Base-by-base conservation (phyloP, 441 rosid genomes). In the Corymbia citriodora region DNA sequence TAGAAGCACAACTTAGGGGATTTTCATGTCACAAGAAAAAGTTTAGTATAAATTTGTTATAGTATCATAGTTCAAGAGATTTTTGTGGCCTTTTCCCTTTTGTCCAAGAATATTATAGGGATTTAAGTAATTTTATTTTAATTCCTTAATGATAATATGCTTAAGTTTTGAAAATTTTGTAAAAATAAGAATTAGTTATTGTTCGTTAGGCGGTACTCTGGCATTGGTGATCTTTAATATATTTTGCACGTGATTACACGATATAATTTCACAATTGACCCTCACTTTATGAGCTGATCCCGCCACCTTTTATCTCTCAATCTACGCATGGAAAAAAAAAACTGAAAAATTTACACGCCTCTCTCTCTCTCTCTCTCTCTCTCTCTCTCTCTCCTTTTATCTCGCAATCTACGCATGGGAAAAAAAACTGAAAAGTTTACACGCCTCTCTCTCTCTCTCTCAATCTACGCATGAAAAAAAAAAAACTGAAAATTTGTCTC, bases 351-450 rank as follows among this genome's bases (percentile, higher is more conserved):
- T 6, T 1, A 61, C 31, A 61, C 16, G 4, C 27, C 68, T 27
- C 68, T 27, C 68, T 14, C 31, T 3, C 53, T n/a, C n/a, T n/a
- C n/a, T n/a, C n/a, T n/a, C n/a, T n/a, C n/a, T n/a, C n/a, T n/a
- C n/a, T n/a, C n/a, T n/a, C n/a, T n/a, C n/a, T n/a, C n/a, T n/a
- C n/a, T n/a, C 19, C 40, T 33, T 65, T 65, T n/a, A 14, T 15
- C 13, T n/a, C 72, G n/a, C 18, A 14, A n/a, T 65, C 72, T 14
- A n/a, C 10, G n/a, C 18, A n/a, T 0, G 0, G 23, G 9, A 57
- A 21, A 19, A 10, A 27, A 59, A 59, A 59, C 1, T 12, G 16
- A 61, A 12, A 61, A 40, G 5, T 40, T 6, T 1, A 61, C 31
- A 61, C 16, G 4, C 27, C 68, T 27, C 68, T 27, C 68, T 14